A percentile compares a stretch with the other conserved stretches of the same genome.
Evolutionary conservation across 495 filamentous ascomycete genomes (phyloP).

Genomic region (Penicillium goetzii): DNA sequence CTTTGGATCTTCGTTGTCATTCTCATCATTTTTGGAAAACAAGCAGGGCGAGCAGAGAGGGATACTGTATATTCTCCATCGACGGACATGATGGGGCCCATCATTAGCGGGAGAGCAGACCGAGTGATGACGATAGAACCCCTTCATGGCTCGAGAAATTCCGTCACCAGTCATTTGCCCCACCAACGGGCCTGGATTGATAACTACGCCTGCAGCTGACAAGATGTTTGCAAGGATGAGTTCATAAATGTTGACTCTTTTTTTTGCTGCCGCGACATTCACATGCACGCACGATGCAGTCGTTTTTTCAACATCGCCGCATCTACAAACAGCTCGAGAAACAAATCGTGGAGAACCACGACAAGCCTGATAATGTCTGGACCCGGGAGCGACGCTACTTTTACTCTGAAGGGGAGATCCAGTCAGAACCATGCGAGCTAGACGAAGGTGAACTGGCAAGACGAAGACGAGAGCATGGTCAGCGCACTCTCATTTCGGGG

Average conservation of each 20-base stretch:
- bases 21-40: neutral
- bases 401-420: conserved; percentile 18
- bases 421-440: conserved; percentile 13
- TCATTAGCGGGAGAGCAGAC: conserved; percentile 21
- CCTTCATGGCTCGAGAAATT: conserved; percentile 10
- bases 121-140: conserved; percentile 15
- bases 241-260: neutral
- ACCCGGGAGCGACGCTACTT: conserved; percentile 26
- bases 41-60: neutral
- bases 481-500: conserved; percentile 18
- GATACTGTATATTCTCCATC: neutral
- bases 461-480: conserved; percentile 24
- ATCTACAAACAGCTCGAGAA: conserved; percentile 39
- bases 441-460: conserved; percentile 13
- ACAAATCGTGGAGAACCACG: conserved; percentile 32
- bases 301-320: conserved; percentile 39
- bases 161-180: conserved; percentile 14
- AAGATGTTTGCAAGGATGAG: neutral
- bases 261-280: neutral
- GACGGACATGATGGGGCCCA: neutral
- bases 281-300: conserved; percentile 34
- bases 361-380: conserved; percentile 21
- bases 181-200: neutral
- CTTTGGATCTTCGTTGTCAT: neutral
- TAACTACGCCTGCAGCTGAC: neutral